phyloP scores from a whole-genome alignment of 192 early-diverging fungal genomes.

The Gigaspora rosea region DNA sequence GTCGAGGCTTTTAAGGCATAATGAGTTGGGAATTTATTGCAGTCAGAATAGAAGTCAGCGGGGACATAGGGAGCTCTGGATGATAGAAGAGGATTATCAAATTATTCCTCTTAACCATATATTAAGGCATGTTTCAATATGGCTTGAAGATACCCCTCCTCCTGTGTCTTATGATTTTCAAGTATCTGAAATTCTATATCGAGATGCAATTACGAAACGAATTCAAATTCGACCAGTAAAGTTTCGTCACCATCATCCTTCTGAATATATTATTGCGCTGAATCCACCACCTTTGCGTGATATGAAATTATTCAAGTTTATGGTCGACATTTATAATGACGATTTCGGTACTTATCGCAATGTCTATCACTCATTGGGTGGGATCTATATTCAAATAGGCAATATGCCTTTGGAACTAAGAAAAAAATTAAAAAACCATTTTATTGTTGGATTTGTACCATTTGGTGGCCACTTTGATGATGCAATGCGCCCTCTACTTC shows the following conservation, averaged over 20 bases:
- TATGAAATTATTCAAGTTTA: neutral
- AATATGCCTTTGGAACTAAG: neutral
- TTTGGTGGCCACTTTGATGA: conserved; percentile 16
- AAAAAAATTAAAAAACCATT: conserved; percentile 12
- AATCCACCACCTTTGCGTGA: neutral
- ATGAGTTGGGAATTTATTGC: neutral
- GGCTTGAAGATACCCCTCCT: neutral
- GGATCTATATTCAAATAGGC: conserved; percentile 13
- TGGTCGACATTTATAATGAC: neutral
- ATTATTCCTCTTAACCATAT: neutral
- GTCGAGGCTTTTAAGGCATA: neutral
- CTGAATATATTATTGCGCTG: neutral
- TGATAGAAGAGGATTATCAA: neutral
- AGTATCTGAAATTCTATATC: conserved; percentile 8
- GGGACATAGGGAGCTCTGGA: neutral
- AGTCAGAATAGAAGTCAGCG: too few species aligned
- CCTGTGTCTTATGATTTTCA: neutral
- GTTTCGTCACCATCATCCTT: neutral
- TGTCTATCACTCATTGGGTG: neutral
- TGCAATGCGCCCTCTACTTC: neutral
- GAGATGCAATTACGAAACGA: neutral
- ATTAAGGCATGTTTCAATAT: neutral
- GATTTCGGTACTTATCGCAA: neutral
- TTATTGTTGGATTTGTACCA: conserved; percentile 4
- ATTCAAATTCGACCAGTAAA: neutral